phyloP scores from a whole-genome alignment of 805 yeast species.

The Kluyveromyces siamensis region DNA sequence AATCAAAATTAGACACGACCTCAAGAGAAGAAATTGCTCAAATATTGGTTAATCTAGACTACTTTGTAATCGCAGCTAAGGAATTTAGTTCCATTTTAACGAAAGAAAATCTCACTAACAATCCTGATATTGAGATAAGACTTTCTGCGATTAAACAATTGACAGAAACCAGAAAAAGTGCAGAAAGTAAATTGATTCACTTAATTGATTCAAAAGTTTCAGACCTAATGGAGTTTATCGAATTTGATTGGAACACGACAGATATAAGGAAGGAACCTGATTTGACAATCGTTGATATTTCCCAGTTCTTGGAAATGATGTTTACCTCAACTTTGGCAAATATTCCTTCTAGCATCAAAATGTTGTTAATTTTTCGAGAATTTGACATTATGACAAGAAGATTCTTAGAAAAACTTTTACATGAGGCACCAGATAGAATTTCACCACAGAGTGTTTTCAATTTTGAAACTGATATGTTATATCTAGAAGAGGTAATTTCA shows the following conservation, averaged over 20 bases:
- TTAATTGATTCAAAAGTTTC: conserved; percentile 74
- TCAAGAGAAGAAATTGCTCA: conserved; percentile 89
- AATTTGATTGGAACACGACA: conserved; percentile 71
- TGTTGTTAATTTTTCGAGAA: conserved; percentile 74
- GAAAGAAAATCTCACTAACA: conserved; percentile 27
- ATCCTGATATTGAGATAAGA: conserved; percentile 34
- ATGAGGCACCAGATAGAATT: conserved; percentile 41
- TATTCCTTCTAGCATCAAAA: conserved; percentile 67
- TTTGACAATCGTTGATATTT: conserved; percentile 70
- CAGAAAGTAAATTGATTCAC: conserved; percentile 74
- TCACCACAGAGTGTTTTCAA: conserved; percentile 57
- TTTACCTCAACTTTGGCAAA: conserved; percentile 77
- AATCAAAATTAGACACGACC: conserved; percentile 52
- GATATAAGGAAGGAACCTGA: conserved; percentile 52
- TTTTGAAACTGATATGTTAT: conserved; percentile 72
- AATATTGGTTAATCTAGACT: conserved; percentile 79
- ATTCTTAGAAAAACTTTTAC: conserved; percentile 50
- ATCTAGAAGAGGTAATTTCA: conserved; percentile 48
- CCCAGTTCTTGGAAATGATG: conserved; percentile 74
- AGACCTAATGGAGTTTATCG: conserved; percentile 75
- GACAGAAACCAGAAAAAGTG: conserved; percentile 50
- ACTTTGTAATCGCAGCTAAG: conserved; percentile 65
- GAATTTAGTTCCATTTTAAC: conserved; percentile 45
- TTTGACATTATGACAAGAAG: conserved; percentile 76
- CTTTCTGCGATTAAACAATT: conserved; percentile 49